Evolutionary conservation across 306 rosid genomes (phyloP).

Genomic region (Ormosia emarginata): DNA sequence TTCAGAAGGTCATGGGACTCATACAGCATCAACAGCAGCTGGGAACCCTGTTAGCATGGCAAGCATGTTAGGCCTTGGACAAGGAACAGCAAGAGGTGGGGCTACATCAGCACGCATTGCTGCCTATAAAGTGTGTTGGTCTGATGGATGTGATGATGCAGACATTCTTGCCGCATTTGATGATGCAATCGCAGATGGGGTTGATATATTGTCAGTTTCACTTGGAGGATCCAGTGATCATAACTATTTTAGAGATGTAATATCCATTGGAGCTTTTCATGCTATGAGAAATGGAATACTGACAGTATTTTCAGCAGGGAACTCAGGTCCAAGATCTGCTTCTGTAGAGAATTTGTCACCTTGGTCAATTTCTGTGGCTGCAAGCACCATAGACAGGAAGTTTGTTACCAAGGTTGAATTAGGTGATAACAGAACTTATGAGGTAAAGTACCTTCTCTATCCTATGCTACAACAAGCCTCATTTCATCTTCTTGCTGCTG

Average conservation of each 20-base stretch:
- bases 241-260: slow-evolving; percentile 13
- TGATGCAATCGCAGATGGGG: slow-evolving; percentile 55
- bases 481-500: no score
- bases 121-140: slow-evolving; percentile 55
- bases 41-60: slow-evolving; percentile 34
- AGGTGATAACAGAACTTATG: slow-evolving; percentile 31
- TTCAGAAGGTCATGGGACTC: slow-evolving; percentile 46
- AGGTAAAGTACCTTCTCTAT: slow-evolving; percentile 29
- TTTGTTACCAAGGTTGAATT: slow-evolving; percentile 36
- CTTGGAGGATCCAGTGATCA: neutral
- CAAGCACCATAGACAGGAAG: slow-evolving; percentile 40
- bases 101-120: slow-evolving; percentile 52
- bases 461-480: neutral
- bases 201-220: slow-evolving; percentile 43
- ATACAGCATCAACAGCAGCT: slow-evolving; percentile 48
- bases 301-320: slow-evolving; percentile 38
- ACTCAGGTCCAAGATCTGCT: slow-evolving; percentile 13
- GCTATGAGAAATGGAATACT: slow-evolving; percentile 44
- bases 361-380: slow-evolving; percentile 49
- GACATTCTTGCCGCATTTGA: slow-evolving; percentile 55
- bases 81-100: slow-evolving; percentile 55
- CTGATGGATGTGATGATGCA: slow-evolving; percentile 5
- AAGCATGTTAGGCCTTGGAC: slow-evolving; percentile 36
- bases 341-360: slow-evolving; percentile 29
- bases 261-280: slow-evolving; percentile 47